These are phyloP conservation scores for Bipolaris bicolor DNA, from an alignment of 2,329 filamentous ascomycete species.

Conservation along the genomic window DNA sequence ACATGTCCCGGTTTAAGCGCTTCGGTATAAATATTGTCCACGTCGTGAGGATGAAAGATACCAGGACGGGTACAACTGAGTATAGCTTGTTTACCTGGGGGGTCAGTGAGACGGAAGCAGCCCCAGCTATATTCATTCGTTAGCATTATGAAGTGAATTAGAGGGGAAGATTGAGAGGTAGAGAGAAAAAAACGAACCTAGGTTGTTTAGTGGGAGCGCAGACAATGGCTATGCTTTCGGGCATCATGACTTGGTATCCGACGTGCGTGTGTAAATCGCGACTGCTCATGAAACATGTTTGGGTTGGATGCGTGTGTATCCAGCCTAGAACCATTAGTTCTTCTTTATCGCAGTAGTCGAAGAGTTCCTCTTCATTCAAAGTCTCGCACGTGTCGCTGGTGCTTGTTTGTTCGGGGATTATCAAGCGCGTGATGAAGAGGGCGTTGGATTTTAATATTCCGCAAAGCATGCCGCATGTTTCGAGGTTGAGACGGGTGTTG, in stretches of 20 bases:
- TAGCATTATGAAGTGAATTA: constrained; percentile 1
- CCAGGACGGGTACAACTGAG: constrained; percentile 77
- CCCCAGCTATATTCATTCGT: constrained; percentile 70
- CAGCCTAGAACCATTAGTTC: constrained; percentile 88
- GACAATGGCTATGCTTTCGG: constrained; percentile 95
- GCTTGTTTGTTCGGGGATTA: constrained; percentile 89
- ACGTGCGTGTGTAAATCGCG: constrained; percentile 92
- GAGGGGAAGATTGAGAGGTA: no score
- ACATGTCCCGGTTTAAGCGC: constrained; percentile 66
- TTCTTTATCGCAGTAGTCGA: constrained; percentile 86
- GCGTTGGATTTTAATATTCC: constrained; percentile 92
- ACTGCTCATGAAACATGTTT: constrained; percentile 97
- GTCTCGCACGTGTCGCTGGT: constrained; percentile 96
- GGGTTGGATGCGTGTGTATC: constrained; percentile 97
- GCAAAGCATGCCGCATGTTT: constrained; percentile 94
- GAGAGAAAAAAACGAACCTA: constrained; percentile 61
- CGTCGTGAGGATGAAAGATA: constrained; percentile 79
- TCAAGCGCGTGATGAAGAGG: constrained; percentile 83
- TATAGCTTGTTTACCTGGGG: constrained; percentile 86
- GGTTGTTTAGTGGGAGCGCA: constrained; percentile 84
- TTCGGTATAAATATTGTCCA: constrained; percentile 78
- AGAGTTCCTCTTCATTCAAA: constrained; percentile 80
- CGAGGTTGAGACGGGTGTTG: constrained; percentile 82
- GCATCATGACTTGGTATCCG: constrained; percentile 94
- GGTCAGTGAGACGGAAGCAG: constrained; percentile 90